A percentile compares a stretch with the other conserved stretches of the same genome.
Conservation (phyloP, 2,329 filamentous ascomycete species). For the Neobulgaria alba region DNA sequence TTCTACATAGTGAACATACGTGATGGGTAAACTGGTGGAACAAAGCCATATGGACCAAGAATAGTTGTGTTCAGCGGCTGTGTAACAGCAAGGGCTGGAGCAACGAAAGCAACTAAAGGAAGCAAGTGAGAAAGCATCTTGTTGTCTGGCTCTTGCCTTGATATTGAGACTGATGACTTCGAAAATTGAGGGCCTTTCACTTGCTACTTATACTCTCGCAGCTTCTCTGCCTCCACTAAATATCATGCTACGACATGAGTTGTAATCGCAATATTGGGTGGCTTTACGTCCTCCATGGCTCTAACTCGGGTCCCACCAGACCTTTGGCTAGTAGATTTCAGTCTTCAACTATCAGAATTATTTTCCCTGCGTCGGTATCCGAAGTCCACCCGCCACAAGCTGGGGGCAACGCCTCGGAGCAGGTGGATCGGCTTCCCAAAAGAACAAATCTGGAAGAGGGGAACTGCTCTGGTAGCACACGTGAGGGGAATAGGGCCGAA, state of each 20-base stretch:
- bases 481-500: not conserved
- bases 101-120: slow-evolving; percentile 12
- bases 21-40: slow-evolving; percentile 14
- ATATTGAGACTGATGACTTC: not conserved
- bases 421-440: not conserved
- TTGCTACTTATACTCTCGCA: not conserved
- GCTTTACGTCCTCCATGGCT: not conserved
- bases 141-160: not conserved
- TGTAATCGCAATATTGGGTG: not conserved
- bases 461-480: not conserved
- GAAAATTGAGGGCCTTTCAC: not conserved
- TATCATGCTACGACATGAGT: not conserved
- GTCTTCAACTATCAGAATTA: not conserved
- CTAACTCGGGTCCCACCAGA: not conserved
- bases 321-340: not conserved
- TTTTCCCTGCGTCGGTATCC: not conserved
- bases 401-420: not conserved
- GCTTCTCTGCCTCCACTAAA: not conserved
- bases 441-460: not conserved
- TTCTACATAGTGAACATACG: slow-evolving; percentile 11
- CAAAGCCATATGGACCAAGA: slow-evolving; percentile 12
- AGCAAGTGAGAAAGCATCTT: not conserved
- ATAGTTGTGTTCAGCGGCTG: slow-evolving; percentile 16
- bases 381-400: not conserved
- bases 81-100: slow-evolving; percentile 12